Evolutionary conservation across 1,284 basidiomycete genomes (phyloP).

Genomic region (Gomphus bonarii): DNA sequence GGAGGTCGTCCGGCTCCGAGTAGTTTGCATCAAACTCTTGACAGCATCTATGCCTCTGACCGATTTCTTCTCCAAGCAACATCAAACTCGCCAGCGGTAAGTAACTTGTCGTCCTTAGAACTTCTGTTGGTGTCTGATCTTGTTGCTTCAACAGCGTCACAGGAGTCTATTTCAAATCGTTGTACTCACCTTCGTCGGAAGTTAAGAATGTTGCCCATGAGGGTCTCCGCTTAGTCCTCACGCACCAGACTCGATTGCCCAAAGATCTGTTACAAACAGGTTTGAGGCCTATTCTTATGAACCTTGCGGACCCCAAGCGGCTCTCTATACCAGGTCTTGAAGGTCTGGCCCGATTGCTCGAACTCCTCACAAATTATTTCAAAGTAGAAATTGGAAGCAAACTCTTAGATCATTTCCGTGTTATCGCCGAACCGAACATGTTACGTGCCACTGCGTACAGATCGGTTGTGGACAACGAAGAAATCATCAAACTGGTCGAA

Average conservation of each 20-base stretch:
- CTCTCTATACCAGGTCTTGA: conserved; percentile 93
- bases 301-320: conserved; percentile 92
- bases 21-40: conserved; percentile 88
- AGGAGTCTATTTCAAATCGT: conserved; percentile 95
- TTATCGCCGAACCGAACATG: conserved; percentile 80
- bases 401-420: conserved; percentile 90
- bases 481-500: conserved; percentile 87
- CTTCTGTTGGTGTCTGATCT: conserved; percentile 11
- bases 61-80: conserved; percentile 82
- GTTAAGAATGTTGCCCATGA: conserved; percentile 96
- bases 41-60: conserved; percentile 92
- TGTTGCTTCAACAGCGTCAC: conserved; percentile 55
- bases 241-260: conserved; percentile 86
- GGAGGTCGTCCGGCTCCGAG: conserved; percentile 87
- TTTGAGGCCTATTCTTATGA: conserved; percentile 93
- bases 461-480: conserved; percentile 81
- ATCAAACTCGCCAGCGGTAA: conserved; percentile 77
- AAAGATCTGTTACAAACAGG: conserved; percentile 95
- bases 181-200: conserved; percentile 89
- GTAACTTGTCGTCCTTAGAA: conserved; percentile 13
- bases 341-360: conserved; percentile 90
- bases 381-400: conserved; percentile 99
- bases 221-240: conserved; percentile 82
- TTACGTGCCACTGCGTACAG: conserved; percentile 70
- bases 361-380: conserved; percentile 97